Base-by-base conservation (phyloP, 257 asterid species). In the Petrea volubilis region DNA sequence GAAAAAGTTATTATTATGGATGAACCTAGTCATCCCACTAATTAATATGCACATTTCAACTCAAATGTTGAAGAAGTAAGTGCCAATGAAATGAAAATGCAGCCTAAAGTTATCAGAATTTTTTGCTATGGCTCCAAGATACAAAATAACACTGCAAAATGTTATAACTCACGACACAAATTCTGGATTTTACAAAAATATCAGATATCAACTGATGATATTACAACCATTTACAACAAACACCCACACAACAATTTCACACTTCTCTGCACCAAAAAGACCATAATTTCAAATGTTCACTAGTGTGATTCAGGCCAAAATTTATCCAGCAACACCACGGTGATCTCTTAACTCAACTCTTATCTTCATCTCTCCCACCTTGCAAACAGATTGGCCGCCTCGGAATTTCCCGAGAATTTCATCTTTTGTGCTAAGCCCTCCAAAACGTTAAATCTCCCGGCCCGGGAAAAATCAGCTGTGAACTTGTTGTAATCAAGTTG, bases 401-500 rank as follows among this genome's bases (percentile, higher is more conserved):
- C 96, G 68, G 79, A 79, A 69, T 86, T 92, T 3, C 88, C 89
- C 0, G 89, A 80, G 55, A 88, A 81, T 40, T 76, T 88, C 82
- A 79, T 84, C 86, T 80, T 86, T 24, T 81, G 85, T 34, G 86
- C 84, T 15, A 93, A 81, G 17, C 82, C 89, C 64, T 86, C 90
- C 77, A 89, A 60, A 33, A 80, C 50, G 76, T 84, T 81, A 44
- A 80, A 78, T 64, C 78, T 74, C 70, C 90, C 89, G 7, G 83
- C 82, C 70, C 86, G 66, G 8, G 86, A 80, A 73, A 88, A 80
- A 78, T 78, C 90, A 40, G 88, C 82, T 10, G 77, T 83, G 49
- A 93, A 77, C 72, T 81, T 92, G 64, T 86, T 80, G 76, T 81
- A 85, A 78, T 84, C 96, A 34, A 88, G 84, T 31, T 73, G 89